These are phyloP conservation scores for Balansia obtecta DNA, from an alignment of 2,329 filamentous ascomycete genomes.

Conservation along the genomic window DNA sequence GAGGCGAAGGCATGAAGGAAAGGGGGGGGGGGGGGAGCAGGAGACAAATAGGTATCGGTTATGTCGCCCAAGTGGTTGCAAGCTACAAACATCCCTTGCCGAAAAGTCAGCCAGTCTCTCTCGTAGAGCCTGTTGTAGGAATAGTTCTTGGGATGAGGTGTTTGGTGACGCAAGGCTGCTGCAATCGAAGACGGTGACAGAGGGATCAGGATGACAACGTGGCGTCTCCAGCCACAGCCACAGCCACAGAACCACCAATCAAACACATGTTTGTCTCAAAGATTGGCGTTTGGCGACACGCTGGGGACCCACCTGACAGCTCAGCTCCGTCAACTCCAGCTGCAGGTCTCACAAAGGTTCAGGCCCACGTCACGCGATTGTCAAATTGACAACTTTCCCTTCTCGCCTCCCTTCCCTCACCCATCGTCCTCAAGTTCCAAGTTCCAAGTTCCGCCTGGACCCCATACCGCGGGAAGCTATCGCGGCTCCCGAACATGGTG, in stretches of 20 bases:
- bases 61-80: too few species aligned
- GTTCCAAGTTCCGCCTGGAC: neutral
- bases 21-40: neutral
- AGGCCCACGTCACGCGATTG: too few species aligned
- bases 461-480: neutral
- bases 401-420: neutral
- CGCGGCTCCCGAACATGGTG: slow-evolving; percentile 8
- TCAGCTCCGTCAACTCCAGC: too few species aligned
- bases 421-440: neutral
- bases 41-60: neutral
- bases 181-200: neutral
- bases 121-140: neutral
- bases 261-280: too few species aligned
- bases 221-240: neutral
- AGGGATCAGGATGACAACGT: neutral
- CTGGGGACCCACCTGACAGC: too few species aligned
- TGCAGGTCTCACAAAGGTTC: too few species aligned
- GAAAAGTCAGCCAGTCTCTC: neutral
- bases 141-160: too few species aligned
- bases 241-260: too few species aligned
- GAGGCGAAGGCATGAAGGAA: slow-evolving; percentile 2
- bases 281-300: too few species aligned
- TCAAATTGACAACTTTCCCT: too few species aligned
- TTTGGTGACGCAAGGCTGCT: too few species aligned
- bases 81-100: neutral